Evolutionary conservation across 225 moss, liverwort and hornwort genomes (phyloP).

Genomic region (Physcomitrium patens): DNA sequence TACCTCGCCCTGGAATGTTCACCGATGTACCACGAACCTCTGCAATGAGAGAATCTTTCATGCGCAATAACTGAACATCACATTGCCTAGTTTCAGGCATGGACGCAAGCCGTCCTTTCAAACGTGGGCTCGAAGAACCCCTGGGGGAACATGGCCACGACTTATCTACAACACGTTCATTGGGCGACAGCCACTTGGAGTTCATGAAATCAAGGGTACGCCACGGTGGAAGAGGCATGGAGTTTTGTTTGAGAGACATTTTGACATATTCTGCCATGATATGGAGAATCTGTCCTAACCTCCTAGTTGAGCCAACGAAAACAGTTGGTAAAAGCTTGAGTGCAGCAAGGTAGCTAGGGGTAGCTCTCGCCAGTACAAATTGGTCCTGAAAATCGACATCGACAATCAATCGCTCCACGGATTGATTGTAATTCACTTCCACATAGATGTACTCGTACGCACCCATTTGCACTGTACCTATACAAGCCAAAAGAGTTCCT

Average conservation of each 20-base stretch:
- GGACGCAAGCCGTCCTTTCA: conserved; percentile 47
- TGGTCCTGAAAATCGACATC: conserved; percentile 82
- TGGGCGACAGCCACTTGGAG: conserved; percentile 71
- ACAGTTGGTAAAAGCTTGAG: conserved; percentile 66
- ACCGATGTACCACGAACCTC: conserved; percentile 55
- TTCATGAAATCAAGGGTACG: conserved; percentile 76
- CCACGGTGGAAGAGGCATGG: conserved; percentile 85
- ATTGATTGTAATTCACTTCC: conserved; percentile 44
- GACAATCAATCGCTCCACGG: conserved; percentile 59
- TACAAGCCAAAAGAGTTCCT: conserved; percentile 17
- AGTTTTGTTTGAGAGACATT: conserved; percentile 61
- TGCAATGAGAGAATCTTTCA: conserved; percentile 60
- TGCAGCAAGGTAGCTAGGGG: conserved; percentile 57
- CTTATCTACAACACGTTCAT: conserved; percentile 47
- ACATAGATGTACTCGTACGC: conserved; percentile 83
- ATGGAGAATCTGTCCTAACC: conserved; percentile 65
- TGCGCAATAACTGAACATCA: conserved; percentile 61
- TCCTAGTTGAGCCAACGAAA: conserved; percentile 64
- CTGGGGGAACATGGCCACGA: conserved; percentile 24
- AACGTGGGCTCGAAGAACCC: conserved; percentile 49
- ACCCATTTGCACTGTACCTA: conserved; percentile 55
- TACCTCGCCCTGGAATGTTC: conserved; percentile 34
- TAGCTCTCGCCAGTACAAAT: conserved; percentile 78
- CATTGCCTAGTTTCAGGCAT: conserved; percentile 57
- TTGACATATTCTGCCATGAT: conserved; percentile 81